Conservation (phyloP, 75 land plant species). For the Larix kaempferi region DNA sequence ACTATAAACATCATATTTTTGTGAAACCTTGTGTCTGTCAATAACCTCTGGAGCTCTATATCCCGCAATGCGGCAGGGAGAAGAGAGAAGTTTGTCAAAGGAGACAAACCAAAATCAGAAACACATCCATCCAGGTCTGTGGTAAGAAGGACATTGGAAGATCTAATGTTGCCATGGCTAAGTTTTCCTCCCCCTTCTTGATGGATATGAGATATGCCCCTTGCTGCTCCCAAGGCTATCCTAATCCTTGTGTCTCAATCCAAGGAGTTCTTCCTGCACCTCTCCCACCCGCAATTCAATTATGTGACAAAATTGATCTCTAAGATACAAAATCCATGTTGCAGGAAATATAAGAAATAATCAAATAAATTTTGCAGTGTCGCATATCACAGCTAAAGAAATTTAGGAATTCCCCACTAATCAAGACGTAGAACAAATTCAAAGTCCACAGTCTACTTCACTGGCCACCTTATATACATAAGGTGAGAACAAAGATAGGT, state of each 20-base stretch:
- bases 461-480: no score
- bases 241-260: constrained; percentile 61
- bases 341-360: no score
- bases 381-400: no score
- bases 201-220: constrained; percentile 59
- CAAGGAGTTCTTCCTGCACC: constrained; percentile 68
- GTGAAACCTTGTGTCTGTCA: constrained; percentile 58
- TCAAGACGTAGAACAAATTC: no score
- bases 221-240: constrained; percentile 74
- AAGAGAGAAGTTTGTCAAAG: constrained; percentile 34
- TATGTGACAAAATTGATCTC: no score
- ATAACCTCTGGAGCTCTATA: constrained; percentile 89
- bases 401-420: no score
- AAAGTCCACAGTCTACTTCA: no score
- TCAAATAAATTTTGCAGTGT: no score
- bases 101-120: constrained; percentile 64
- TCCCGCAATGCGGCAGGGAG: constrained; percentile 54
- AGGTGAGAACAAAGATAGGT: no score
- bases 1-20: constrained; percentile 84
- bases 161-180: constrained; percentile 81
- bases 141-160: constrained; percentile 75
- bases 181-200: constrained; percentile 44
- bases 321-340: no score
- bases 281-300: constrained; percentile 45
- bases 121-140: constrained; percentile 56